phyloP scores from a whole-genome alignment of 2,329 filamentous ascomycete genomes.

The Chrysoporthe cubensis region DNA sequence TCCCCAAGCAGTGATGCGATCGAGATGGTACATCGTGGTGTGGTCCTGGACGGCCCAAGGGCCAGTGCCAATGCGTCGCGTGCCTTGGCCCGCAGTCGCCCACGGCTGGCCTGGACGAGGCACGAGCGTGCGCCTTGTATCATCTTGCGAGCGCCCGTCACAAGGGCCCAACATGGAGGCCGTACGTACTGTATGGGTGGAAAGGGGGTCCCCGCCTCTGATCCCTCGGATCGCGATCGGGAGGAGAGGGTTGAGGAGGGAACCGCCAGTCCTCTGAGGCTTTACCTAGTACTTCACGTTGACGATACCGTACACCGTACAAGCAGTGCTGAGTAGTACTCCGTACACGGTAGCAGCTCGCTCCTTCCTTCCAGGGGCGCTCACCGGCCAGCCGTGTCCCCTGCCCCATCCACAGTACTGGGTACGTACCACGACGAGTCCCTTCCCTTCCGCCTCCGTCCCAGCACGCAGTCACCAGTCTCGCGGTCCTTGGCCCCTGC shows the following conservation, averaged over 20 bases:
- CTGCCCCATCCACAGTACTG: no score
- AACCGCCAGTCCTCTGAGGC: background rate
- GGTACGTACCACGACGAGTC: no score
- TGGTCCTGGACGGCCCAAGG: no score
- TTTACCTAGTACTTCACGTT: background rate
- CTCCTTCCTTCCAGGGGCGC: background rate
- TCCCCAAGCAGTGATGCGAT: background rate
- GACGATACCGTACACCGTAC: background rate
- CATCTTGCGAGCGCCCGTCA: no score
- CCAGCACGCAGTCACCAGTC: no score
- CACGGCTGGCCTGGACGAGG: background rate
- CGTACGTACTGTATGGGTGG: no score
- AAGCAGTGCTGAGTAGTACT: background rate
- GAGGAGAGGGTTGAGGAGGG: no score
- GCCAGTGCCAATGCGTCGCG: no score
- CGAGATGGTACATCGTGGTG: background rate
- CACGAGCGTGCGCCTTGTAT: background rate
- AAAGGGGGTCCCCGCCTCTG: no score
- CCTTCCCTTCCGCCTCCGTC: background rate
- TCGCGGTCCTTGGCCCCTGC: no score
- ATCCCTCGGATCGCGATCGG: no score
- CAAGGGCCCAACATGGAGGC: no score
- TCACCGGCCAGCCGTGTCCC: conserved; percentile 6
- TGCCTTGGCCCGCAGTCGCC: background rate
- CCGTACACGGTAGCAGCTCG: background rate